Base-by-base conservation (phyloP, 2,329 filamentous ascomycete species). In the Trichophyton equinum region DNA sequence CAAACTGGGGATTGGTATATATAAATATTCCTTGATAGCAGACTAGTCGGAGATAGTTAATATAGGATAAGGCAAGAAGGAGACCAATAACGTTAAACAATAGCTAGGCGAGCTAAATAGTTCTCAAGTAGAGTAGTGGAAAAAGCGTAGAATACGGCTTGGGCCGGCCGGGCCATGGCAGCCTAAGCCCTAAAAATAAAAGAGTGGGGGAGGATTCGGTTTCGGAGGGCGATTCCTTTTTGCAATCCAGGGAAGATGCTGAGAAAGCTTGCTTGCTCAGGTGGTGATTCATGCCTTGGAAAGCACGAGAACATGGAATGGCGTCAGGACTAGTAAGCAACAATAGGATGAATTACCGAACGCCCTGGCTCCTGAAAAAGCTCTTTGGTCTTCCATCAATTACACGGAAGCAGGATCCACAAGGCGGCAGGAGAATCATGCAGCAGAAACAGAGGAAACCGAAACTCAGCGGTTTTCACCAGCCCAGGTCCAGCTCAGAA, bases 101-200 rank as follows among this genome's bases (percentile, higher is more conserved):
- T 53, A 22, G 15, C 22, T 33, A 27, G 27, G 27, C 27, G 27
- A 27, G 27, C 27, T 27, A 27, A 27, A 27, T 27, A 27, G 27
- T 27, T 27, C 27, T 27, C 27, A 27, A 27, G 27, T 13, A 15
- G 11, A 30, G 49, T 7, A 53, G 9, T 30, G 25, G 49, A 53
- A 25, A 22, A 53, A 15, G 49, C 15, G 11, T 15, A 30, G 13
- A 27, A 53, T 53, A 53, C 49, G 49, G 27, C 22, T 53, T 53
- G 49, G 27, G 11, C 49, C 22, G 49, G 49, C 49, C 49, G 49
- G 49, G 49, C 49, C 49, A 53, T 53, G 49, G 49, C 49, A 53
- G 49, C 49, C 49, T 53, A 27, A 53, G 25, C 49, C 49, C 49
- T 53, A 53, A 53, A 53, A 53, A 53, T 30, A 25, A 13, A 53